Conservation (phyloP, 148 eudicot species). For the Spergularia marina region DNA sequence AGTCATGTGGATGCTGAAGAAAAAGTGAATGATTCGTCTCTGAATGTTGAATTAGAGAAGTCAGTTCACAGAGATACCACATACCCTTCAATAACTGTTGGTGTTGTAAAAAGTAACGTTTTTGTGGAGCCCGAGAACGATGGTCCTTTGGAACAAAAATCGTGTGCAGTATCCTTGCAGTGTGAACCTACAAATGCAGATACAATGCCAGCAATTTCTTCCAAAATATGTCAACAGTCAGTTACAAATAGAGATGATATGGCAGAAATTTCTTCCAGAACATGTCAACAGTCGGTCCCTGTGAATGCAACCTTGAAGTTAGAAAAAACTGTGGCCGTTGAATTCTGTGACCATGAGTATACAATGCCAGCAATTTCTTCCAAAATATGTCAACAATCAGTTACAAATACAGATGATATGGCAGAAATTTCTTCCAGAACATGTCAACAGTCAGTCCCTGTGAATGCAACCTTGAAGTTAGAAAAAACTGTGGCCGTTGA, state of each 20-base stretch:
- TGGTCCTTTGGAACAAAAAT: conserved; percentile 20
- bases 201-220: conserved; percentile 17
- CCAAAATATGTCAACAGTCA: no score
- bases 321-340: conserved; percentile 22
- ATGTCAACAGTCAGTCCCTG: conserved; percentile 20
- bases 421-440: conserved; percentile 17
- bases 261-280: conserved; percentile 17
- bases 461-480: conserved; percentile 9
- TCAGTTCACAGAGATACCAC: conserved; percentile 21
- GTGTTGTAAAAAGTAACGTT: neutral
- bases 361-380: conserved; percentile 16
- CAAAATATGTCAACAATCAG: no score
- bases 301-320: conserved; percentile 14
- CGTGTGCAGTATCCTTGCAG: conserved; percentile 14
- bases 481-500: conserved; percentile 24
- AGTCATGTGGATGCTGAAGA: conserved; percentile 22
- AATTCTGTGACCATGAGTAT: conserved; percentile 15
- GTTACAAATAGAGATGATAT: conserved; percentile 13
- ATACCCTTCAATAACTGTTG: conserved; percentile 12
- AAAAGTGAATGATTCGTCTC: conserved; percentile 19
- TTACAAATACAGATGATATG: conserved; percentile 13
- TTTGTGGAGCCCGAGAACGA: conserved; percentile 13
- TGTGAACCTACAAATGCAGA: conserved; percentile 21
- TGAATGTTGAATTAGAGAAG: conserved; percentile 24
- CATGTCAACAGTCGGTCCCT: conserved; percentile 18